phyloP scores from a whole-genome alignment of 2,329 filamentous ascomycete species.

The Microthyrium microscopicum region DNA sequence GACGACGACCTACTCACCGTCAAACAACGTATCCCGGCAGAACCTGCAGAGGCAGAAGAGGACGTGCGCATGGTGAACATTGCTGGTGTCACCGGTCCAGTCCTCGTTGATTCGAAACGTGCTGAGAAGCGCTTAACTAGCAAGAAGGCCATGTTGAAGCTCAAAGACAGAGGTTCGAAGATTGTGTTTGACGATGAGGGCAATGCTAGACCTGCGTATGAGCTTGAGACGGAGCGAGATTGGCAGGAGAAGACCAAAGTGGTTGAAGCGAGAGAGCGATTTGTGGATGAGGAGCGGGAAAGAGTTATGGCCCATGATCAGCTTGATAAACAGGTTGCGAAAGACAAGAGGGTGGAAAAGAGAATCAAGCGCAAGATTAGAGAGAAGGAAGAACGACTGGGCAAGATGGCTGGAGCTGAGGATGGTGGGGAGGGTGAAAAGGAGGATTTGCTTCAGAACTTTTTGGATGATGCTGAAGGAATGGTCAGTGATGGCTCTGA shows the following conservation, averaged over 20 bases:
- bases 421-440: conserved; percentile 15
- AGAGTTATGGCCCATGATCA: conserved; percentile 61
- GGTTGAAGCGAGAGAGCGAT: conserved; percentile 58
- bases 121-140: conserved; percentile 88
- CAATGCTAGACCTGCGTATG: conserved; percentile 68
- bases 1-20: conserved; percentile 73
- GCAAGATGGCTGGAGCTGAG: conserved; percentile 32
- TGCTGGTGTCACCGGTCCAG: conserved; percentile 47
- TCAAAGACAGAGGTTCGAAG: conserved; percentile 73
- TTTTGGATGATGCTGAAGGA: conserved; percentile 20
- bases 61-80: conserved; percentile 40
- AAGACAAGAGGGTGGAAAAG: conserved; percentile 64
- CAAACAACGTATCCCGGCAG: conserved; percentile 68
- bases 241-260: conserved; percentile 63
- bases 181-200: conserved; percentile 88
- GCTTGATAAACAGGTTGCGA: conserved; percentile 65
- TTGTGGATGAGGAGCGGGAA: conserved; percentile 58
- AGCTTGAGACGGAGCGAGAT: conserved; percentile 68
- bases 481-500: too few species aligned
- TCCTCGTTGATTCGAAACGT: conserved; percentile 85
- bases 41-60: conserved; percentile 28
- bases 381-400: conserved; percentile 38
- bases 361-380: conserved; percentile 54
- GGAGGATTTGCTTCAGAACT: conserved; percentile 26
- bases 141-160: conserved; percentile 85